Conservation (phyloP, 2,329 filamentous ascomycete species). For the Ceratocystis harringtonii region DNA sequence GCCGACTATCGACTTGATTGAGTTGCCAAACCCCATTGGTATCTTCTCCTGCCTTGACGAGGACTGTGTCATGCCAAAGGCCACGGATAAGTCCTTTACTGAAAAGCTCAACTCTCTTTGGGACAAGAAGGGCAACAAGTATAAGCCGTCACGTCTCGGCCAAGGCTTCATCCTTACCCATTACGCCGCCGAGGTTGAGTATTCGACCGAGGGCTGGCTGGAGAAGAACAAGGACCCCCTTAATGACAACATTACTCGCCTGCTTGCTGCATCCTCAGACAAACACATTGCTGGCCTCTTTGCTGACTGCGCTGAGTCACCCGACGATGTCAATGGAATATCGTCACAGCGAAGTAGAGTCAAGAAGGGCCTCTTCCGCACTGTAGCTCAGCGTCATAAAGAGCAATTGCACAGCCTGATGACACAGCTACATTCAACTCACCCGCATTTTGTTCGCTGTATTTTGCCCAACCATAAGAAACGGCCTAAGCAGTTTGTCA, state of each 20-base stretch:
- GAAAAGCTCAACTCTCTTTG: constrained; percentile 94
- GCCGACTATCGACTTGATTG: constrained; percentile 93
- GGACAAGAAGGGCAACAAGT: constrained; percentile 92
- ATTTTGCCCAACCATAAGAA: constrained; percentile 98
- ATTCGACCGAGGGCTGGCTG: constrained; percentile 85
- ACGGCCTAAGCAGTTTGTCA: constrained; percentile 79
- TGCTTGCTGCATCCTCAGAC: constrained; percentile 70
- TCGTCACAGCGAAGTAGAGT: constrained; percentile 52
- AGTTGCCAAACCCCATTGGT: constrained; percentile 89
- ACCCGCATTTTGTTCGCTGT: constrained; percentile 95
- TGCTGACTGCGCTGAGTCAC: constrained; percentile 67
- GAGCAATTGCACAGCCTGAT: constrained; percentile 96
- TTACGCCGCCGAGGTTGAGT: constrained; percentile 95
- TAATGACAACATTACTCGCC: constrained; percentile 87
- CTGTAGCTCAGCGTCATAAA: constrained; percentile 91
- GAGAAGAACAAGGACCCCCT: constrained; percentile 99
- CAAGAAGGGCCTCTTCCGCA: constrained; percentile 94
- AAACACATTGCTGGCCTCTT: constrained; percentile 75
- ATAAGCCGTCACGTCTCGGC: constrained; percentile 69
- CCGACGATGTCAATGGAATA: constrained; percentile 54
- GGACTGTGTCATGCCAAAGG: constrained; percentile 97
- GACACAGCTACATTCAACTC: constrained; percentile 84
- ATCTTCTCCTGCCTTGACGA: constrained; percentile 98
- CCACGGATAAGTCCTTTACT: constrained; percentile 90
- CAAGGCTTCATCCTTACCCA: constrained; percentile 94